A percentile compares a stretch with the other conserved stretches of the same genome.
These are phyloP conservation scores for Sclerotinia nivalis DNA, from an alignment of 2,329 filamentous ascomycete species.

Conservation along the genomic window DNA sequence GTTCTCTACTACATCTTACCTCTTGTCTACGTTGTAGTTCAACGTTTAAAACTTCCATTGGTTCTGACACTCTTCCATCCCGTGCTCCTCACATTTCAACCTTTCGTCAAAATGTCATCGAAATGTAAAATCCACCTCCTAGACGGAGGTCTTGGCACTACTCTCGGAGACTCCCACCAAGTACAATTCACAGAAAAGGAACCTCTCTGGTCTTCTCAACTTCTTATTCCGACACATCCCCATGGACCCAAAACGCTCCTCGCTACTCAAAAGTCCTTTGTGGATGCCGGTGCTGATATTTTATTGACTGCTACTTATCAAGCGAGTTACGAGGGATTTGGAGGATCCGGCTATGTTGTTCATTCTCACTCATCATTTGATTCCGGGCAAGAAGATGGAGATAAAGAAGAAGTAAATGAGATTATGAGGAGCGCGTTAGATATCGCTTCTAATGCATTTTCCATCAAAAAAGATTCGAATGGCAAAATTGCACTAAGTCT, in stretches of 20 bases:
- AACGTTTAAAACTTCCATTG: not conserved
- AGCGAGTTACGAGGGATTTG: slow-evolving; percentile 58
- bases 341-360: slow-evolving; percentile 14
- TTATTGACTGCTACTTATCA: slow-evolving; percentile 70
- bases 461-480: not conserved
- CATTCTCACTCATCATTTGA: not conserved
- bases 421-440: slow-evolving; percentile 46
- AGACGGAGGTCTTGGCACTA: slow-evolving; percentile 68
- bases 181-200: slow-evolving; percentile 53
- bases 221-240: slow-evolving; percentile 55
- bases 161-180: slow-evolving; percentile 59
- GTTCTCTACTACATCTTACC: not conserved
- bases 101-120: not conserved
- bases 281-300: slow-evolving; percentile 58
- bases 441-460: slow-evolving; percentile 43
- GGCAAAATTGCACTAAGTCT: slow-evolving; percentile 56
- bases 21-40: not conserved
- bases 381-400: not conserved
- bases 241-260: slow-evolving; percentile 15
- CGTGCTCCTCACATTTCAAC: not conserved
- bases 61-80: not conserved
- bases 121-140: slow-evolving; percentile 47
- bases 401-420: slow-evolving; percentile 45
- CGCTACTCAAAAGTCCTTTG: slow-evolving; percentile 33
- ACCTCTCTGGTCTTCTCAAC: slow-evolving; percentile 68